These are phyloP conservation scores for Hypericum perforatum DNA, from an alignment of 345 rosid species.

Conservation along the genomic window DNA sequence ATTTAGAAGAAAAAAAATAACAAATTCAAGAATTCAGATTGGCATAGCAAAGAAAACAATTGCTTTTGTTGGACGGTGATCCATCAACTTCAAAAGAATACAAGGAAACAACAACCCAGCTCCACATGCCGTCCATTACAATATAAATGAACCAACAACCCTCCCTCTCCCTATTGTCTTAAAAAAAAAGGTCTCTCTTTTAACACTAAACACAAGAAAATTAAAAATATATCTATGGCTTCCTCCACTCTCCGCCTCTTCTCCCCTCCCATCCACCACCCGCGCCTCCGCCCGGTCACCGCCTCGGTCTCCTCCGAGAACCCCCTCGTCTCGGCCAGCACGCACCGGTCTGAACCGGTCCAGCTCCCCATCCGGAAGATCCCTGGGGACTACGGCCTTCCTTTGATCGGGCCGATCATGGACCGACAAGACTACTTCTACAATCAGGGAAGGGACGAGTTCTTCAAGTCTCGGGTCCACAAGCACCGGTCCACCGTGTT, in stretches of 20 bases:
- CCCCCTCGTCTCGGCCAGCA: constrained; percentile 8
- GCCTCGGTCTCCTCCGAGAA: constrained; percentile 42
- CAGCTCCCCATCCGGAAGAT: constrained; percentile 27
- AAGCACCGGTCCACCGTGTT: constrained; percentile 67
- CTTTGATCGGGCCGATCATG: constrained; percentile 60
- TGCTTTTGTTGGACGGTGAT: too few species aligned
- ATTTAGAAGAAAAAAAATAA: too few species aligned
- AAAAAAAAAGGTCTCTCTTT: too few species aligned
- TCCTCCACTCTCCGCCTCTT: constrained; percentile 8
- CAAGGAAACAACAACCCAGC: too few species aligned
- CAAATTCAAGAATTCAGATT: too few species aligned
- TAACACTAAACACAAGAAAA: neutral
- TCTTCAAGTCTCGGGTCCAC: constrained; percentile 49
- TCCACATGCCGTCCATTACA: too few species aligned
- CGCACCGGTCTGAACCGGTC: neutral
- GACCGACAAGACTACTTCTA: constrained; percentile 73
- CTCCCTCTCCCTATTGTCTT: too few species aligned
- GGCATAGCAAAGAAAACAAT: too few species aligned
- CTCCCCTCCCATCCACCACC: constrained; percentile 9
- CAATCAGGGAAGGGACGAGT: constrained; percentile 59
- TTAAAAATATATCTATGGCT: constrained; percentile 16
- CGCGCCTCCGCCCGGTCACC: constrained; percentile 16
- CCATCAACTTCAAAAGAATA: too few species aligned
- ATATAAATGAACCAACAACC: too few species aligned
- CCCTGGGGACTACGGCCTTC: constrained; percentile 71